phyloP scores from a whole-genome alignment of 2,329 filamentous ascomycete species.

The Paraphoma chrysanthemicola region DNA sequence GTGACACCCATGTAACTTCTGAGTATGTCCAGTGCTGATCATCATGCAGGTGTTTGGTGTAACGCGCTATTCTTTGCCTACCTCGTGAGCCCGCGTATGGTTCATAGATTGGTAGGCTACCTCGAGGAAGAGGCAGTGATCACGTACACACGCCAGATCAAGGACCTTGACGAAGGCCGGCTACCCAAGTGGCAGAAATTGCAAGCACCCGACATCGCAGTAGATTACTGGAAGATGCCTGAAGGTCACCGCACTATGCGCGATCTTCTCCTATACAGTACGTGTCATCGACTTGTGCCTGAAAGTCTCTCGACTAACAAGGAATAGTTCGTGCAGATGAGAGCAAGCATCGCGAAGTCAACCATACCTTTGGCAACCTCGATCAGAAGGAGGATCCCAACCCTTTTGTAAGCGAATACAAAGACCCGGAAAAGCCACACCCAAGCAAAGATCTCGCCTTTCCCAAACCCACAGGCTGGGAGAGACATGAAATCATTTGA shows the following conservation, averaged over 20 bases:
- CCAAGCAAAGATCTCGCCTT: slow-evolving; percentile 72
- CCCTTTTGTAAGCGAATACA: slow-evolving; percentile 86
- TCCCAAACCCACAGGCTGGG: slow-evolving; percentile 77
- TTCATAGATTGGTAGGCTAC: slow-evolving; percentile 95
- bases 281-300: slow-evolving; percentile 50
- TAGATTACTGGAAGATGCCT: slow-evolving; percentile 94
- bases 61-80: slow-evolving; percentile 92
- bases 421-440: slow-evolving; percentile 70
- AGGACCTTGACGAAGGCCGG: slow-evolving; percentile 84
- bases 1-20: background rate
- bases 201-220: slow-evolving; percentile 83
- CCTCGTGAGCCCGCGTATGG: slow-evolving; percentile 83
- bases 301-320: slow-evolving; percentile 9
- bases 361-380: slow-evolving; percentile 91
- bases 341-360: slow-evolving; percentile 80
- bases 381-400: slow-evolving; percentile 88
- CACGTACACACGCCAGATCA: slow-evolving; percentile 89
- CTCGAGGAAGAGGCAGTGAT: slow-evolving; percentile 96
- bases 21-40: background rate
- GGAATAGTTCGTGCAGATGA: slow-evolving; percentile 45
- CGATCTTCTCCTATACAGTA: slow-evolving; percentile 83
- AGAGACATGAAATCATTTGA: slow-evolving; percentile 56
- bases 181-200: slow-evolving; percentile 83
- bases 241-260: slow-evolving; percentile 82
- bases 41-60: slow-evolving; percentile 74